Percentiles rank a stretch among this genome's conserved stretches.
phyloP scores from a whole-genome alignment of 306 rosid species.

The Sicyos baderoa region DNA sequence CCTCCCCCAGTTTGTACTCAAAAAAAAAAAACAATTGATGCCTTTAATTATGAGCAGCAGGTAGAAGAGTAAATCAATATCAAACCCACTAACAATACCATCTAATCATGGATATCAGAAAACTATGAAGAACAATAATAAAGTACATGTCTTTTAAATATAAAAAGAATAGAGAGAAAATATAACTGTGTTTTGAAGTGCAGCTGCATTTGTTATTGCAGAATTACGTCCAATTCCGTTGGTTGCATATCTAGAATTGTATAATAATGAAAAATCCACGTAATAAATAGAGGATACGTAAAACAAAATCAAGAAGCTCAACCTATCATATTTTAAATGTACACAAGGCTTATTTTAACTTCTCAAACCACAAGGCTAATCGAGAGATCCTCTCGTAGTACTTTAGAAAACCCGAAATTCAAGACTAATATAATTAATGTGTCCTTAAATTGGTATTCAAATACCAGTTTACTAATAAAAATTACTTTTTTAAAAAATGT shows the following conservation, averaged over 20 bases:
- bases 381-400: background rate
- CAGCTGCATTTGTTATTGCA: background rate
- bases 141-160: background rate
- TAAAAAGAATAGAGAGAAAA: background rate
- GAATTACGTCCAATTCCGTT: background rate
- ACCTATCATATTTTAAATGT: background rate
- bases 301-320: background rate
- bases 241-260: background rate
- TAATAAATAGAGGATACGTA: background rate
- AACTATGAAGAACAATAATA: background rate
- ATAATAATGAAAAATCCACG: background rate
- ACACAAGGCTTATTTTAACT: background rate
- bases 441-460: background rate
- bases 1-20: too few species aligned
- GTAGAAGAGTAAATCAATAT: background rate
- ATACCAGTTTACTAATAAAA: background rate
- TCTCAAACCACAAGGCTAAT: background rate
- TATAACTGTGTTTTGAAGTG: background rate
- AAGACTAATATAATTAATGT: background rate
- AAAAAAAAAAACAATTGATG: constrained; percentile 11
- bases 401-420: background rate
- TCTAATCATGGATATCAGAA: background rate
- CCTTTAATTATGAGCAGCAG: background rate
- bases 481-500: background rate
- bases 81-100: constrained; percentile 1